These are phyloP conservation scores for Pichia cabralensis DNA, from an alignment of 805 yeast genomes.

Conservation along the genomic window DNA sequence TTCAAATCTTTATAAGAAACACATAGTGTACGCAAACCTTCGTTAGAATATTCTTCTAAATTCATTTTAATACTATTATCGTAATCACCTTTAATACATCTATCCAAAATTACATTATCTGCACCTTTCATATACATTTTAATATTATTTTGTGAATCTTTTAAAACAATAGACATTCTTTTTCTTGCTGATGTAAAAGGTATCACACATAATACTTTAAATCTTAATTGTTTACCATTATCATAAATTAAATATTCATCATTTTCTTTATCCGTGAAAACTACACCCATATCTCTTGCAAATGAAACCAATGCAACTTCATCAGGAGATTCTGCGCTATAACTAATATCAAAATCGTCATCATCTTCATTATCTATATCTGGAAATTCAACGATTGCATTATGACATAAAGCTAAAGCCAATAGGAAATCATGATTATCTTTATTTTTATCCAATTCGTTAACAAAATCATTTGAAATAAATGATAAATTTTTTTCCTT, in stretches of 20 bases:
- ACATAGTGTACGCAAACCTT: constrained; percentile 71
- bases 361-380: constrained; percentile 18
- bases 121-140: constrained; percentile 63
- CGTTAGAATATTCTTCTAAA: constrained; percentile 61
- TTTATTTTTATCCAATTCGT: constrained; percentile 32
- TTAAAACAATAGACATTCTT: constrained; percentile 68
- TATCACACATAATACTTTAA: constrained; percentile 43
- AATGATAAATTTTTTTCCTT: constrained; percentile 47
- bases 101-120: constrained; percentile 54
- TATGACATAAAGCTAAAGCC: constrained; percentile 63
- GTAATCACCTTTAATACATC: constrained; percentile 20
- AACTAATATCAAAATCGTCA: constrained; percentile 33
- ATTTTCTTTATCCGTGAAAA: constrained; percentile 45
- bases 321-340: constrained; percentile 78
- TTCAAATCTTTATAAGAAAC: constrained; percentile 49
- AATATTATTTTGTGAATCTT: constrained; percentile 30
- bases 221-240: constrained; percentile 37
- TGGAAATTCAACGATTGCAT: constrained; percentile 36
- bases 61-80: constrained; percentile 45
- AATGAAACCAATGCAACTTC: constrained; percentile 72
- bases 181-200: constrained; percentile 66
- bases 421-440: constrained; percentile 51
- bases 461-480: constrained; percentile 46
- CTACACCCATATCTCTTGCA: constrained; percentile 66
- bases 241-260: constrained; percentile 33